phyloP scores from a whole-genome alignment of 2,329 filamentous ascomycete species.

The Acarospora socialis region DNA sequence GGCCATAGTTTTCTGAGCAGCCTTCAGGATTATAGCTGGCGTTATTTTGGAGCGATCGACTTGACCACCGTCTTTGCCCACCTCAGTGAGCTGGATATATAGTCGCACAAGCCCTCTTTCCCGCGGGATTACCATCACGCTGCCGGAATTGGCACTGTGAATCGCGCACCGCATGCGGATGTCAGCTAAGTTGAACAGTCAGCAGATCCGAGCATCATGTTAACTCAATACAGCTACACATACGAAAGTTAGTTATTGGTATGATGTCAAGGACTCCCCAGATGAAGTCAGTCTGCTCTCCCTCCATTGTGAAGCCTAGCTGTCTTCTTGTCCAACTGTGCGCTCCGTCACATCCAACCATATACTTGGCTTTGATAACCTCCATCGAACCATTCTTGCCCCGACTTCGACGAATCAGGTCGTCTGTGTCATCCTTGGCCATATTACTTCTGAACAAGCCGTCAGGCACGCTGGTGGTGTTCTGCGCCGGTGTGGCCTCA shows the following conservation, averaged over 20 bases:
- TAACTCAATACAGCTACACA: too few relatives aligned
- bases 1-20: conserved; percentile 48
- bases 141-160: conserved; percentile 41
- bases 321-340: conserved; percentile 50
- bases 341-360: conserved; percentile 55
- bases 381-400: conserved; percentile 4
- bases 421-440: conserved; percentile 41
- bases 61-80: conserved; percentile 18
- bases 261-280: conserved; percentile 38
- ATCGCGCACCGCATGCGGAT: conserved; percentile 45
- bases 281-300: conserved; percentile 34
- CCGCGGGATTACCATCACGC: conserved; percentile 50
- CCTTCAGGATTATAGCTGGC: conserved; percentile 46
- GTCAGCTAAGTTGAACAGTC: conserved; percentile 25
- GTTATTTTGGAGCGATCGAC: conserved; percentile 49
- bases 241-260: conserved; percentile 42
- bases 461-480: conserved; percentile 26
- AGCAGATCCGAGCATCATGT: too few relatives aligned
- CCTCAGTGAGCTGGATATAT: conserved; percentile 44
- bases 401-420: conserved; percentile 30
- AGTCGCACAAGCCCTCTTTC: conserved; percentile 49
- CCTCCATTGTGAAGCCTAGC: conserved; percentile 42
- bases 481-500: conserved; percentile 39
- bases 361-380: conserved; percentile 39
- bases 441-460: conserved; percentile 48